Conservation (phyloP, 1,139 yeast species). For the Geotrichum aggregatum region DNA sequence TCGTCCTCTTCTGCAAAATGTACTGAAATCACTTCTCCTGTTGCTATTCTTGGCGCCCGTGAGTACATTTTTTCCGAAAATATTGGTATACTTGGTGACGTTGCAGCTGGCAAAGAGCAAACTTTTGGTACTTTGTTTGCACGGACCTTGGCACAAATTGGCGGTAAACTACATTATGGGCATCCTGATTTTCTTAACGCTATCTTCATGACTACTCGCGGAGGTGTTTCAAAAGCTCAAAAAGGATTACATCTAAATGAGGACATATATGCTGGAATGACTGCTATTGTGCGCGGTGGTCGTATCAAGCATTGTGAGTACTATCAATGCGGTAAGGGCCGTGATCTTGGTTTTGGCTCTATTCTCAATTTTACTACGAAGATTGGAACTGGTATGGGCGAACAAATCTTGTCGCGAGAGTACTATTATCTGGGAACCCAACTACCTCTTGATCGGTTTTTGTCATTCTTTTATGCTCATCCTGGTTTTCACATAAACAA, state of each 20-base stretch:
- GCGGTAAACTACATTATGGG: constrained; percentile 98
- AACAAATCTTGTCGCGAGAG: constrained; percentile 97
- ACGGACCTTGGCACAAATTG: constrained; percentile 95
- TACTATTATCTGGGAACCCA: constrained; percentile 97
- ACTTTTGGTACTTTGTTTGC: constrained; percentile 98
- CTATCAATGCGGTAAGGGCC: constrained; percentile 99
- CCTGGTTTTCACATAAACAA: constrained; percentile 99
- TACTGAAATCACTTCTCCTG: constrained; percentile 60
- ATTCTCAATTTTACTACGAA: constrained; percentile 97
- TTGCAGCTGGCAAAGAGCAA: constrained; percentile 99
- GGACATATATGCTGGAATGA: constrained; percentile 99
- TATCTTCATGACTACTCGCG: constrained; percentile 93
- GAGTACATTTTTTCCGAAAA: constrained; percentile 98
- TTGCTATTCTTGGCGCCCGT: constrained; percentile 98
- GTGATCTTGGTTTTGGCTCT: constrained; percentile 99
- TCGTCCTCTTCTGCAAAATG: constrained; percentile 29
- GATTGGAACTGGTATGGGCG: constrained; percentile 99
- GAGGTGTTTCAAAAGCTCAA: constrained; percentile 99
- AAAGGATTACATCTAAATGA: constrained; percentile 97
- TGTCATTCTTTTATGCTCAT: constrained; percentile 96
- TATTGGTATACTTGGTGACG: constrained; percentile 98
- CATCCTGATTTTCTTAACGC: constrained; percentile 98
- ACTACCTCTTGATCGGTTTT: constrained; percentile 92
- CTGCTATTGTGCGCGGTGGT: constrained; percentile 95
- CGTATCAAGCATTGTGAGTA: constrained; percentile 98